Base-by-base conservation (phyloP, 176 grass and related monocot genomes). In the Eremochloa ophiuroides region DNA sequence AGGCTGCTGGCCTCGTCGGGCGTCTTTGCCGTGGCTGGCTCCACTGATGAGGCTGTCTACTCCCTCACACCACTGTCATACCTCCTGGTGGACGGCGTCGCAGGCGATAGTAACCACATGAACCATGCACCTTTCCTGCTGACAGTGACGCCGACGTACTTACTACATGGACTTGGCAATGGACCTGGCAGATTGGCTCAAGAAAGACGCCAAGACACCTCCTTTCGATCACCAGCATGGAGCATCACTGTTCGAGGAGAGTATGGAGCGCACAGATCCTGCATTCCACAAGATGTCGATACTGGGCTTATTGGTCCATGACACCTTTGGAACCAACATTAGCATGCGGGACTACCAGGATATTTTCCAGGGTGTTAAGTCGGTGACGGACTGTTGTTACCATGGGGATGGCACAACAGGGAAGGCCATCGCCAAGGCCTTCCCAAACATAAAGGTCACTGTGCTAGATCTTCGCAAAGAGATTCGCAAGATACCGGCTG, bases 401-500 rank as follows among this genome's bases (percentile, higher is more conserved):
- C 68, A 71, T 29, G 70, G 92, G 28, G 87, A 73, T 6, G 89
- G 89, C 8, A 39, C 48, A 0, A 43, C 82, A 1, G 85, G 42
- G 0, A 88, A 31, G 69, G 53, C 76, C 83, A 64, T 91, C 11
- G 50, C 62, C 2, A 69, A 78, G 25, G 73, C 82, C 5, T 88
- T 79, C 66, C 90, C 90, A 0, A 25, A 25, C 0, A 37, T 92
- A 43, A 73, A 43, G 66, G 71, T 83, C 82, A 85, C 82, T 0
- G 78, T 92, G 34, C 80, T 92, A 22, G 86, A 92, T 4, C 69
- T 86, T 46, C 86, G 86, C 0, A 75, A 83, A 41, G 86, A 86
- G 59, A 62, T 92, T 2, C 51, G 27, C 0, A 71, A 63, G 2
- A 74, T 75, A 11, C 75, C 29, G 0, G 10, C 42, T 17, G 76